Percentiles rank a stretch among this genome's conserved stretches.
Evolutionary conservation across 192 early-diverging fungal genomes (phyloP).

Genomic region (Diversispora epigaea): DNA sequence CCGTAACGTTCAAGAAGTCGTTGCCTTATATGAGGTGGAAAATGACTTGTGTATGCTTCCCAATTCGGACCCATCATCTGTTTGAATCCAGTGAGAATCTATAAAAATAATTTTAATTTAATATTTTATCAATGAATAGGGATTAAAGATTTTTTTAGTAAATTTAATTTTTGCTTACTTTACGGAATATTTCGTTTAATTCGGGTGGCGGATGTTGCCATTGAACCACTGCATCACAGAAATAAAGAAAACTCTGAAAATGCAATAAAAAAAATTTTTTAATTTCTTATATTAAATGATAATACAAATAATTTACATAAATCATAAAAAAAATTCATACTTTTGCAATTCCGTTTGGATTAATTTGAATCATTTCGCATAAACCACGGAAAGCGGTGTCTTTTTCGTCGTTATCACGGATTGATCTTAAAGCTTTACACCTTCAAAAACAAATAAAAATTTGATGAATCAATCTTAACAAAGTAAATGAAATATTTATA

Average conservation of each 20-base stretch:
- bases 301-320: not conserved
- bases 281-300: too few relatives aligned
- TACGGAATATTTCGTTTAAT: conserved; percentile 64
- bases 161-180: conserved; percentile 41
- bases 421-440: conserved; percentile 69
- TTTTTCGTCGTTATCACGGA: conserved; percentile 97
- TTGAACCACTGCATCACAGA: conserved; percentile 79
- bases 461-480: not conserved
- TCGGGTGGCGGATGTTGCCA: conserved; percentile 68
- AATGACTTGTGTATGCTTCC: conserved; percentile 48
- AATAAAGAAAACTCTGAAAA: conserved; percentile 63
- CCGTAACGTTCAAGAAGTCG: conserved; percentile 53
- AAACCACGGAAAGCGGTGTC: conserved; percentile 93
- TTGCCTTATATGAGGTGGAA: conserved; percentile 47
- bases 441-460: conserved; percentile 6
- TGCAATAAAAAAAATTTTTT: not conserved
- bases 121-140: not conserved
- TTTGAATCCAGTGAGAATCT: conserved; percentile 69
- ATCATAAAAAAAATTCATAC: conserved; percentile 25
- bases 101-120: not conserved
- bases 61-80: conserved; percentile 63
- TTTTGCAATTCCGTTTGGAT: conserved; percentile 80
- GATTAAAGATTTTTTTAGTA: not conserved
- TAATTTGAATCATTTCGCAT: conserved; percentile 87
- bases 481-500: not conserved